These are phyloP conservation scores for Cornus controversa DNA, from an alignment of 148 eudicot genomes.

Conservation along the genomic window DNA sequence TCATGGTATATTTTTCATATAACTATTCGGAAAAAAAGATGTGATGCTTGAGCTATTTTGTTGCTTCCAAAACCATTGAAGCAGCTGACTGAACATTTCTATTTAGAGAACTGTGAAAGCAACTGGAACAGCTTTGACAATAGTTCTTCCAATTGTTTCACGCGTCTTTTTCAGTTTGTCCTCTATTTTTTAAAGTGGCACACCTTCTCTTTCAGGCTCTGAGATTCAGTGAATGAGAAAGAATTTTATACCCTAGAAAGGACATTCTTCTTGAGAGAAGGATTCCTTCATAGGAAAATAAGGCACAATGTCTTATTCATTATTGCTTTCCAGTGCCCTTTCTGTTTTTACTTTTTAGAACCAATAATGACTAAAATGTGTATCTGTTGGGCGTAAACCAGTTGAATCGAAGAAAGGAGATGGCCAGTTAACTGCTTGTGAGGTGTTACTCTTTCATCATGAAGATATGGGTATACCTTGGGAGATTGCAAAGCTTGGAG, in stretches of 20 bases:
- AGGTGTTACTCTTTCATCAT: slow-evolving; percentile 53
- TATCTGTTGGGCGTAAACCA: slow-evolving; percentile 19
- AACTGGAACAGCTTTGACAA: neutral
- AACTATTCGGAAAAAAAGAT: neutral
- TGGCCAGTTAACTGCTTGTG: slow-evolving; percentile 49
- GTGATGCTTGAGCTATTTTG: neutral
- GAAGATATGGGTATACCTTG: slow-evolving; percentile 71
- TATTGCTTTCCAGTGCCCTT: neutral
- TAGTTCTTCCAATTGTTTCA: neutral
- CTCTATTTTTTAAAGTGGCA: too few relatives aligned
- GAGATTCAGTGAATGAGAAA: neutral
- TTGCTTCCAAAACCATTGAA: neutral
- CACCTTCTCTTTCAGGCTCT: neutral
- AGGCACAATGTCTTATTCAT: neutral
- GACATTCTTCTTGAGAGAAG: neutral
- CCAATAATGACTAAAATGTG: neutral
- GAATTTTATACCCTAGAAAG: neutral
- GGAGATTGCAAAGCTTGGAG: slow-evolving; percentile 62
- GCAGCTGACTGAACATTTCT: neutral
- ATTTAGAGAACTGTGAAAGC: neutral
- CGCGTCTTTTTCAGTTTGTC: neutral
- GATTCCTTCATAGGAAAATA: neutral
- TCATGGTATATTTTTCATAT: neutral
- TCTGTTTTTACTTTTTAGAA: neutral
- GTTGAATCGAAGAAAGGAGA: slow-evolving; percentile 50